Conservation (phyloP, 169 alveolate species). For the Plasmodium gonderi region DNA sequence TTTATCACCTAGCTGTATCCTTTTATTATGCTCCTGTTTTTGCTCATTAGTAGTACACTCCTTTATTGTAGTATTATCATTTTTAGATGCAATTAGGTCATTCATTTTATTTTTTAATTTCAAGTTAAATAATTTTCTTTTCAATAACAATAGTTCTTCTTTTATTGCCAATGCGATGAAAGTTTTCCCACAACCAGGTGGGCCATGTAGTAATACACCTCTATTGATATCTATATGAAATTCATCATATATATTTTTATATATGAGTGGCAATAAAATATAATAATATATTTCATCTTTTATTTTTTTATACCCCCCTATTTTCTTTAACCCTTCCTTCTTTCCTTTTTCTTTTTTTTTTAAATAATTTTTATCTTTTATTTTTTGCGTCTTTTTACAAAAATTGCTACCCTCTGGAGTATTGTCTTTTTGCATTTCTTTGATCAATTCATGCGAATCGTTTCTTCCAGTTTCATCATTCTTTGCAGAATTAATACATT, state of each 20-base stretch:
- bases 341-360: constrained; percentile 39
- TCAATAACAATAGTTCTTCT: constrained; percentile 66
- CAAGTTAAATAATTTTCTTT: constrained; percentile 48
- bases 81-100: background rate
- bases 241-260: constrained; percentile 73
- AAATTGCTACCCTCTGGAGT: background rate
- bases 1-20: background rate
- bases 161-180: constrained; percentile 76
- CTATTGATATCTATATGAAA: constrained; percentile 73
- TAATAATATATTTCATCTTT: constrained; percentile 77
- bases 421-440: background rate
- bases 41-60: background rate
- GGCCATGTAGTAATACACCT: constrained; percentile 82
- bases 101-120: constrained; percentile 7
- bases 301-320: constrained; percentile 79
- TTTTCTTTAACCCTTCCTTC: constrained; percentile 71
- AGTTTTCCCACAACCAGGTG: constrained; percentile 85
- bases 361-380: background rate
- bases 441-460: no score
- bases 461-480: no score
- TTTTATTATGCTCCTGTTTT: background rate
- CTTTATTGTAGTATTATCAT: background rate
- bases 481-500: no score
- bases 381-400: background rate
- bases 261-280: constrained; percentile 73